Base-by-base conservation (phyloP, 2,329 filamentous ascomycete genomes). In the Exophiala sp. region DNA sequence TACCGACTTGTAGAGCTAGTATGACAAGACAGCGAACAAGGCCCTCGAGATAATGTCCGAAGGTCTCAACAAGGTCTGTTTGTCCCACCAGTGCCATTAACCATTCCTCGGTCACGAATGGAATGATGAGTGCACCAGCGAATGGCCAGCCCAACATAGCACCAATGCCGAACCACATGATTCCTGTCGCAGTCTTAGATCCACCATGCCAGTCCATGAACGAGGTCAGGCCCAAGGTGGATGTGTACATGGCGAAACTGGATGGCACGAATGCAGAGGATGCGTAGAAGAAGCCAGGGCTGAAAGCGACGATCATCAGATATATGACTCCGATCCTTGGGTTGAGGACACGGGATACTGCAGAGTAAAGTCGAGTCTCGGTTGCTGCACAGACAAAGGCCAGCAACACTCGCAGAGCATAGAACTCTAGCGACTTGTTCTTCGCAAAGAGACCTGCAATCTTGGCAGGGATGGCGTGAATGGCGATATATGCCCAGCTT, bases 161-260 rank as follows among this genome's bases (percentile, higher is more conserved):
- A 32, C 89, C 94, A 7, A 90, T 75, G 11, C 89, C 90, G 66
- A 97, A 95, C 86, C 89, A 96, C 71, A 89, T 87, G 57, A 99
- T 90, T 35, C 89, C 94, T 66, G 84, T 80, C 0, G 88, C 85
- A 0, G 89, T 95, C 69, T 86, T 89, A 42, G 91, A 75, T 0
- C 89, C 88, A 16, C 85, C 86, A 35, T 81, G 82, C 86, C 89
- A 94, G 71, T 96, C 89, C 82, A 99, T 87, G 70, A 97, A 99
- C 0, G 89, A 84, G 1, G 91, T 82, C 51, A 91, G 83, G 9
- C 91, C 94, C 6, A 97, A 76, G 79, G 94, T 94, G 11, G 84
- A 85, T 55, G 85, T 88, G 69, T 95, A 96, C 94, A 99, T 99
- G 66, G 94, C 88, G 67, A 99, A 99, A 70, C 88, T 96, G 7